Conservation (phyloP, 345 rosid species). For the Anastatica hierochuntica region DNA sequence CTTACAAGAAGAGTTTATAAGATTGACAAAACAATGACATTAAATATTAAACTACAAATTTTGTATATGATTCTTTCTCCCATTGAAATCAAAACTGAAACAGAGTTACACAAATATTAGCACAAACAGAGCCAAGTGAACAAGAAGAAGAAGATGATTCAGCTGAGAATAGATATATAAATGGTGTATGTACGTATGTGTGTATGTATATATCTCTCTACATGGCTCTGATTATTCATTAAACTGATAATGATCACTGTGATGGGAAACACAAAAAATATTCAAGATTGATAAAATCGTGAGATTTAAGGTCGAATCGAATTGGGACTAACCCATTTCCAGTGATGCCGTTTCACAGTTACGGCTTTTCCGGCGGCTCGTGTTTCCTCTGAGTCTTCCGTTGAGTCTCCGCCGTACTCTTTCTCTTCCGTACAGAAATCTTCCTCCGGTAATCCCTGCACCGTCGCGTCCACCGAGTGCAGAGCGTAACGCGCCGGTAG, state of each 20-base stretch:
- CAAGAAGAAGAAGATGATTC: background rate
- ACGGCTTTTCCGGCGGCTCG: conserved; percentile 45
- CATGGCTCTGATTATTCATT: background rate
- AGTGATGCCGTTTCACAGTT: conserved; percentile 63
- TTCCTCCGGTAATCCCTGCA: conserved; percentile 78
- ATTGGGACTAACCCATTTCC: conserved; percentile 80
- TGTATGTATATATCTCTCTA: background rate
- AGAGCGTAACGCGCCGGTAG: conserved; percentile 66
- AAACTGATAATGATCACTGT: background rate
- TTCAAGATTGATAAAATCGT: background rate
- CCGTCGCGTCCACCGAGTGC: conserved; percentile 57
- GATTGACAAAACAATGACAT: background rate
- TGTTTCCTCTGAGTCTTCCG: conserved; percentile 27
- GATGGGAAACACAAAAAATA: background rate
- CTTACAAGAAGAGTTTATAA: background rate
- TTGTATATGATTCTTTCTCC: too few species aligned
- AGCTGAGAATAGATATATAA: background rate
- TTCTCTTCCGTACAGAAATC: conserved; percentile 65
- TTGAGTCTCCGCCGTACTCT: conserved; percentile 36
- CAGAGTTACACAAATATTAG: too few species aligned
- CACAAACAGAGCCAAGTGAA: background rate
- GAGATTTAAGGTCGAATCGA: conserved; percentile 29
- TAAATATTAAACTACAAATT: too few species aligned
- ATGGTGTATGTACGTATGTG: background rate
- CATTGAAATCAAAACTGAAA: too few species aligned